Conservation (phyloP, 1,284 basidiomycete species). For the Sparassis latifolia region DNA sequence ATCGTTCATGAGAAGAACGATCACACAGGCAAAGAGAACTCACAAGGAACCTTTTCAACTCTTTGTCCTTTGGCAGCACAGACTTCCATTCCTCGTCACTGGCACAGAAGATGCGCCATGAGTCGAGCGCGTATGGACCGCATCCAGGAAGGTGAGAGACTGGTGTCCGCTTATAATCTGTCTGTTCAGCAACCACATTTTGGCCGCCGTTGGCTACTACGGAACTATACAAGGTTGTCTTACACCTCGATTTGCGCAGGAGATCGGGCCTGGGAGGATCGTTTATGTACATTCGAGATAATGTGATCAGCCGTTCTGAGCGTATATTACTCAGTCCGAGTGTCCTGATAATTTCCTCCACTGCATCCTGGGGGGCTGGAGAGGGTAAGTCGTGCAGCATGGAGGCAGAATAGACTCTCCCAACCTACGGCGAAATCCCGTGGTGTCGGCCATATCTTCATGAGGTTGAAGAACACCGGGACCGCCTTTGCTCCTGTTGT, state of each 20-base stretch:
- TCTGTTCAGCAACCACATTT: background rate
- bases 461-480: constrained; percentile 48
- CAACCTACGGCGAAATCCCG: constrained; percentile 40
- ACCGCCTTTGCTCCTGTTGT: constrained; percentile 45
- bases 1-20: background rate
- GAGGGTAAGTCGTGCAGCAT: constrained; percentile 1
- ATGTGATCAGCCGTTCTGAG: constrained; percentile 39
- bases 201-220: background rate
- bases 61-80: constrained; percentile 56
- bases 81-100: constrained; percentile 43
- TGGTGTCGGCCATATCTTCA: constrained; percentile 47
- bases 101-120: constrained; percentile 58
- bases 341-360: constrained; percentile 36
- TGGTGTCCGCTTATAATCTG: constrained; percentile 35
- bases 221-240: background rate
- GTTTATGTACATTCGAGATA: constrained; percentile 41
- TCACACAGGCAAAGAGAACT: constrained; percentile 12
- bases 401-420: background rate
- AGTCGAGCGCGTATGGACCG: constrained; percentile 61
- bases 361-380: constrained; percentile 30
- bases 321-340: constrained; percentile 51
- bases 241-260: constrained; percentile 8
- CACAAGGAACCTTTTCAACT: constrained; percentile 52
- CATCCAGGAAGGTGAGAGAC: constrained; percentile 51
- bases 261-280: constrained; percentile 31